Evolutionary conservation across 768 basidiomycete species (phyloP).

Genomic region (Mycena sanguinolenta): DNA sequence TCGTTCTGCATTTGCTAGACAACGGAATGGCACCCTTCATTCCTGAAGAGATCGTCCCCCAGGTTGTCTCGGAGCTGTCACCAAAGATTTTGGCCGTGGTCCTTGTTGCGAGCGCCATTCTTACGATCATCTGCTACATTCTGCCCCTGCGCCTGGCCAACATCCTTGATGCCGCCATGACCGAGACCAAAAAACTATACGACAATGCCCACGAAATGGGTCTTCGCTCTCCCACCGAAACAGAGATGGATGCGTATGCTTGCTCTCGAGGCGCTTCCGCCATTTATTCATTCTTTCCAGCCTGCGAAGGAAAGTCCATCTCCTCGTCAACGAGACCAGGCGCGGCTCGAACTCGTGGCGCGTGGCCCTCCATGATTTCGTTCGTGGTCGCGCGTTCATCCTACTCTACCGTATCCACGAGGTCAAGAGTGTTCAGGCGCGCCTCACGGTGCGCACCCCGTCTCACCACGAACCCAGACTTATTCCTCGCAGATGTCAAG

Average conservation of each 20-base stretch:
- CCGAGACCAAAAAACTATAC: background rate
- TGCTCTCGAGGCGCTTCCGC: background rate
- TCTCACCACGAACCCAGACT: background rate
- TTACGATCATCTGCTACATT: background rate
- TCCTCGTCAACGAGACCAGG: background rate
- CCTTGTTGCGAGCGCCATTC: background rate
- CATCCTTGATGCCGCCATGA: background rate
- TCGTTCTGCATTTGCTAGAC: no score
- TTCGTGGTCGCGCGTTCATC: background rate
- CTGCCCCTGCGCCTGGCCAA: background rate
- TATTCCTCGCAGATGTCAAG: background rate
- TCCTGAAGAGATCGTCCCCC: background rate
- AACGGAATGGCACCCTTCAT: no score
- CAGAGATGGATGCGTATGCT: background rate
- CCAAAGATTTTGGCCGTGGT: background rate
- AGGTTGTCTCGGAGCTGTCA: background rate
- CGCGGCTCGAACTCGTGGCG: background rate
- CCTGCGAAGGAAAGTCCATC: background rate
- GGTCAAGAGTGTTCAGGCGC: background rate
- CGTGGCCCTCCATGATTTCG: background rate
- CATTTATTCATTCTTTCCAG: background rate
- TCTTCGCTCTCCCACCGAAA: background rate
- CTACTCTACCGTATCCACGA: background rate
- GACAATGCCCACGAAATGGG: background rate
- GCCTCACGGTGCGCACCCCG: background rate